Evolutionary conservation across 1,284 basidiomycete genomes (phyloP).

Genomic region (Anthracocystis panici-leucophaei): DNA sequence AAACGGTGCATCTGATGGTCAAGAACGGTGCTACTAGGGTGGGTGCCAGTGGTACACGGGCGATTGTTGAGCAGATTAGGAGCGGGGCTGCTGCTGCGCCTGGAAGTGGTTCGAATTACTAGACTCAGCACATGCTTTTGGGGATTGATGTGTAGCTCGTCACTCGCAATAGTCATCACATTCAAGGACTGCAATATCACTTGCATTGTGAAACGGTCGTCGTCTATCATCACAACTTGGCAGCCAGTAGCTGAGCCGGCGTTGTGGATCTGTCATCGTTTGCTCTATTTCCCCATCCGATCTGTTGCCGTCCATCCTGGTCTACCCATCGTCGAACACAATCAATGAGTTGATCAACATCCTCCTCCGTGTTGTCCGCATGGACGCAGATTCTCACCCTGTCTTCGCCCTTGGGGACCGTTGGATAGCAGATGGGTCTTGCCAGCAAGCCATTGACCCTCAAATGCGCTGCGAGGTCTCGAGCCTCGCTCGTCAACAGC

Average conservation of each 20-base stretch:
- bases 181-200: background rate
- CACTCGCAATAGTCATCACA: background rate
- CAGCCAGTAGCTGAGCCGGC: conserved; percentile 13
- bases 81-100: conserved; percentile 24
- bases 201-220: background rate
- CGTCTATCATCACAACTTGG: conserved; percentile 23
- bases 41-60: conserved; percentile 59
- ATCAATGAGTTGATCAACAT: conserved; percentile 73
- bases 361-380: conserved; percentile 77
- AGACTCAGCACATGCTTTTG: background rate
- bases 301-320: background rate
- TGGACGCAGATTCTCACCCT: conserved; percentile 87
- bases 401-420: conserved; percentile 83
- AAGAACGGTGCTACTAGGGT: conserved; percentile 57
- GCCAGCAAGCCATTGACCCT: conserved; percentile 77
- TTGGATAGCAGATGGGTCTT: conserved; percentile 79
- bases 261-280: background rate
- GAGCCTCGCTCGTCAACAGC: conserved; percentile 81
- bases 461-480: conserved; percentile 78
- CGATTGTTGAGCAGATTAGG: conserved; percentile 54
- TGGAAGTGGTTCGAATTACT: conserved; percentile 18
- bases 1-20: conserved; percentile 53
- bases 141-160: too few species aligned
- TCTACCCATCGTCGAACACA: conserved; percentile 30
- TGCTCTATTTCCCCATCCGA: background rate